Evolutionary conservation across 305 asterid genomes (phyloP), one percentile per base, ranked within the genome.

Genomic region (Plantago coronopus): DNA sequence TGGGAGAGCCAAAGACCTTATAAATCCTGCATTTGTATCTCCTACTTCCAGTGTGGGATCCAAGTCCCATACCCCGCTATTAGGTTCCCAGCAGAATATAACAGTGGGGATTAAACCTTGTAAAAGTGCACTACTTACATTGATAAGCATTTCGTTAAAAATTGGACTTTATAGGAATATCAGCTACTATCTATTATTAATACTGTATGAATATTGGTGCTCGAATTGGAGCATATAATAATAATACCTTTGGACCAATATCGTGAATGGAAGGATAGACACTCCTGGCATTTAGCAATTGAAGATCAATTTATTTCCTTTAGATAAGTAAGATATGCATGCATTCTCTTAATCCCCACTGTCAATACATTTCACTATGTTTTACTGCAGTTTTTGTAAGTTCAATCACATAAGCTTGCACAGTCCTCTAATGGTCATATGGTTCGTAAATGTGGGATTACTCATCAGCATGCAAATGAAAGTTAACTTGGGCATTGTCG

Each of bases 51-150:
- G 7, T 29, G 37, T 3, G 37, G 7, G 37, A 29, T 29, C 37
- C 37, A 29, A 29, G 37, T 2, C 37, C 37, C 37, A 4, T 29
- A 29, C 37, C 37, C 7, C 7, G 37, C 7, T 29, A 29, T 29
- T 29, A 29, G 37, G 37, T 0, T 29, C 37, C 7, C 37, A 29
- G 37, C 37, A 29, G 37, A 29, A 29, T 29, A 29, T 29, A 29
- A 2, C 37, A 29, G 37, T 29, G 7, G 37, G 5, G 7, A 29
- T 29, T 29, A 29, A 29, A 29, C 37, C 53, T 51, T 45, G 50
- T n/a, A 68, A 42, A 62, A 18, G 55, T 62, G 53, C 22, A 29
- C 34, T 45, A 16, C 17, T 68, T 45, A 18, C 57, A 58, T 45
- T 46, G 59, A 45, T 15, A 2, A 45, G 20, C 50, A 45, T 45